These are phyloP conservation scores for Chytriomyces confervae DNA, from an alignment of 192 early-diverging fungal genomes.

Conservation along the genomic window DNA sequence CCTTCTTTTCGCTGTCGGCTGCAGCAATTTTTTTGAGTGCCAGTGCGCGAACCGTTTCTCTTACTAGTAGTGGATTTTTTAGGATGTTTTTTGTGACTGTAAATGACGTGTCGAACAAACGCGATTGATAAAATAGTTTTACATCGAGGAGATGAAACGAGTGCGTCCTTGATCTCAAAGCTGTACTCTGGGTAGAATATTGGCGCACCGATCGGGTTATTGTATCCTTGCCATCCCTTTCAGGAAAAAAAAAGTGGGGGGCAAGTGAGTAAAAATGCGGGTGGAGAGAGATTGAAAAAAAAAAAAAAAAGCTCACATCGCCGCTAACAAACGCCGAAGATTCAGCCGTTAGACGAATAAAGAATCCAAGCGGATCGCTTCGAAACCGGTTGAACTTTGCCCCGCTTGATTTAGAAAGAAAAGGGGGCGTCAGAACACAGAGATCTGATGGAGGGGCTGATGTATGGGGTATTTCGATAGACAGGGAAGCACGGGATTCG, in stretches of 20 bases:
- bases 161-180: conserved; percentile 63
- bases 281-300: background rate
- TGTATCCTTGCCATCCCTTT: conserved; percentile 82
- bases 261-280: background rate
- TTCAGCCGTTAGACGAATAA: conserved; percentile 56
- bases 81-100: no score
- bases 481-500: background rate
- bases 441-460: background rate
- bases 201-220: conserved; percentile 72
- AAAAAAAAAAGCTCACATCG: conserved; percentile 29
- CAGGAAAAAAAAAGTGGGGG: background rate
- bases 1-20: conserved; percentile 11
- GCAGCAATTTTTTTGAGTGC: conserved; percentile 16
- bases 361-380: conserved; percentile 75
- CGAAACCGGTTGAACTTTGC: conserved; percentile 51
- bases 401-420: conserved; percentile 1
- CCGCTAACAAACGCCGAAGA: conserved; percentile 46
- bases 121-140: conserved; percentile 18
- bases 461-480: background rate
- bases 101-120: background rate
- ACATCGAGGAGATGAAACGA: conserved; percentile 65
- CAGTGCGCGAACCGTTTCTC: conserved; percentile 5
- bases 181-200: conserved; percentile 74
- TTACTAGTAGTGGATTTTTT: conserved; percentile 9
- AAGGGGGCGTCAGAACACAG: no score